phyloP scores from a whole-genome alignment of 495 filamentous ascomycete species.

The Xylaria curta region DNA sequence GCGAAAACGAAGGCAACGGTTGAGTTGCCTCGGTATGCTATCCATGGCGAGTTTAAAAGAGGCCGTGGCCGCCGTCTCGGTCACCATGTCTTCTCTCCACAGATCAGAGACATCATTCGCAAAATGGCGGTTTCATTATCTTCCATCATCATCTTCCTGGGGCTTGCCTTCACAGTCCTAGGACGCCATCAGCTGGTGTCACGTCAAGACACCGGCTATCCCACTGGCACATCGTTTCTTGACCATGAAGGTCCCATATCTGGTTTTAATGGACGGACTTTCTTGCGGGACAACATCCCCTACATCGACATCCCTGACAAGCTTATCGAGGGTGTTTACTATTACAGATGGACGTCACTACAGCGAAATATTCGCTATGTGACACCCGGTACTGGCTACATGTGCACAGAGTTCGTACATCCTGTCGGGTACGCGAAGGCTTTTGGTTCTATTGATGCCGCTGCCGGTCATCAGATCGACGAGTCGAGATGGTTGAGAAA shows the following conservation, averaged over 20 bases:
- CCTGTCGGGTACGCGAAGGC: slow-evolving; percentile 47
- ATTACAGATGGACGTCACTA: slow-evolving; percentile 52
- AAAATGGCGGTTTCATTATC: slow-evolving; percentile 18
- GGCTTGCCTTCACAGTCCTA: slow-evolving; percentile 25
- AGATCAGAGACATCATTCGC: neutral
- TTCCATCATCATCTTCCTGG: slow-evolving; percentile 12
- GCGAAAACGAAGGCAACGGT: neutral
- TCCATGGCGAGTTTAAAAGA: neutral
- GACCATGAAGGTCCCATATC: slow-evolving; percentile 42
- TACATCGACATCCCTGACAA: slow-evolving; percentile 56
- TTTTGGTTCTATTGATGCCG: slow-evolving; percentile 50
- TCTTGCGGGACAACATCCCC: slow-evolving; percentile 51
- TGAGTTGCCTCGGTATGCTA: neutral
- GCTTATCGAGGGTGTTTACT: slow-evolving; percentile 53
- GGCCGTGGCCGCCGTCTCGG: neutral
- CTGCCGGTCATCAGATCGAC: slow-evolving; percentile 54
- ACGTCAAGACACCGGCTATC: neutral
- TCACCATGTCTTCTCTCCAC: slow-evolving; percentile 16
- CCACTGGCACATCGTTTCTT: slow-evolving; percentile 38
- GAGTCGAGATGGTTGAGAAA: slow-evolving; percentile 54
- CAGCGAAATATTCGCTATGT: slow-evolving; percentile 52
- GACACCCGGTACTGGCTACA: slow-evolving; percentile 49
- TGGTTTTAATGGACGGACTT: slow-evolving; percentile 41
- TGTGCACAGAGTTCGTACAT: slow-evolving; percentile 53
- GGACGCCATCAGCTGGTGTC: neutral